These are phyloP conservation scores for Pythium pectinolyticum DNA, from an alignment of 352 stramenopile species.

Conservation along the genomic window DNA sequence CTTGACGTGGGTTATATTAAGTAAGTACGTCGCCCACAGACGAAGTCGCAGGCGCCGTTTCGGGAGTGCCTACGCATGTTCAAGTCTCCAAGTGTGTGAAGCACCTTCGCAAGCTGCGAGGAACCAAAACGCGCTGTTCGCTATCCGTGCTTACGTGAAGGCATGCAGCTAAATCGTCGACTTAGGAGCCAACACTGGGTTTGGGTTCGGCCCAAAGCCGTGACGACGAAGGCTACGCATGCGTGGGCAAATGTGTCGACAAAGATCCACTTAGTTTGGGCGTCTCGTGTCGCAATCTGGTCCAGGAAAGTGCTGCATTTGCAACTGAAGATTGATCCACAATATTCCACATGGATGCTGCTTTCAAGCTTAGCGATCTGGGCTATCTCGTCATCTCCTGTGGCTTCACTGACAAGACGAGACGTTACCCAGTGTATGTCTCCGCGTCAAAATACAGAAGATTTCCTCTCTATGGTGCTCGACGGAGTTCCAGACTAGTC, in stretches of 20 bases:
- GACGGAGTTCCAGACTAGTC: no score
- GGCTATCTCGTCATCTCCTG: slow-evolving; percentile 13
- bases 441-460: no score
- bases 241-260: neutral
- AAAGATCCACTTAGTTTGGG: neutral
- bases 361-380: slow-evolving; percentile 12
- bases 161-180: neutral
- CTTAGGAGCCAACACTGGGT: neutral
- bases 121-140: neutral
- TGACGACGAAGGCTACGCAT: neutral
- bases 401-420: slow-evolving; percentile 7
- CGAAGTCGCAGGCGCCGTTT: neutral
- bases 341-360: slow-evolving; percentile 7
- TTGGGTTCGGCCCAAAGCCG: neutral
- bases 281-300: neutral
- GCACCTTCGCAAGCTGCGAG: neutral
- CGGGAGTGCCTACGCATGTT: neutral
- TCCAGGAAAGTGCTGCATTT: neutral
- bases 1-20: neutral
- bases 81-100: neutral
- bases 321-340: neutral
- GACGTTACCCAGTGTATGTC: no score
- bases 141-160: neutral
- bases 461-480: no score
- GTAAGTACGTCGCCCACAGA: neutral